phyloP scores from a whole-genome alignment of 164 flowering plant genomes.

The Piper longum region DNA sequence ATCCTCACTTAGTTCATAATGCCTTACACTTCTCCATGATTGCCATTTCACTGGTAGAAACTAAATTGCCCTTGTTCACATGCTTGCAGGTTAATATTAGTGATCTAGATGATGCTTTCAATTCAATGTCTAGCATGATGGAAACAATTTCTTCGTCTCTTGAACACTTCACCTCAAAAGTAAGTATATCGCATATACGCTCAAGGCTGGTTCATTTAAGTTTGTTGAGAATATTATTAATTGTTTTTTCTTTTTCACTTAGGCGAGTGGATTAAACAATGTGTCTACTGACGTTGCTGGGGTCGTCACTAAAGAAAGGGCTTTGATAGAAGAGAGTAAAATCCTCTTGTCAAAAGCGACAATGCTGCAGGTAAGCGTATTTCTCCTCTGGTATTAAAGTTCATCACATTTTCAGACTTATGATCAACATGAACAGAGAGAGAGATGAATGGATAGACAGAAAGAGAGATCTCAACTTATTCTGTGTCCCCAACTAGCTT shows the following conservation, averaged over 20 bases:
- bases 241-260: conserved; percentile 8
- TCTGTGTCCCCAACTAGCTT: too few relatives aligned
- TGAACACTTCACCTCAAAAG: conserved; percentile 43
- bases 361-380: conserved; percentile 38
- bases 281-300: conserved; percentile 49
- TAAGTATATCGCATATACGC: conserved; percentile 4
- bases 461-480: too few relatives aligned
- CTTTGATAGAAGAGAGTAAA: conserved; percentile 52
- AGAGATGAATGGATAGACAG: too few relatives aligned
- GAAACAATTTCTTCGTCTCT: conserved; percentile 28
- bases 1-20: conserved; percentile 1
- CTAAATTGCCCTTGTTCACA: neutral
- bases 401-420: too few relatives aligned
- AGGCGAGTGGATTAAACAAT: conserved; percentile 49
- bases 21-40: neutral
- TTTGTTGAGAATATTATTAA: neutral
- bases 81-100: conserved; percentile 37
- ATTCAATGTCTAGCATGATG: conserved; percentile 35
- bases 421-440: too few relatives aligned
- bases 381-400: neutral
- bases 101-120: conserved; percentile 46
- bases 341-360: conserved; percentile 29
- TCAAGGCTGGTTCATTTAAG: neutral
- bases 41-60: neutral
- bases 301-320: conserved; percentile 37